Conservation (phyloP, 129 eudicot genomes). For the Chrysanthemum makinoi region DNA sequence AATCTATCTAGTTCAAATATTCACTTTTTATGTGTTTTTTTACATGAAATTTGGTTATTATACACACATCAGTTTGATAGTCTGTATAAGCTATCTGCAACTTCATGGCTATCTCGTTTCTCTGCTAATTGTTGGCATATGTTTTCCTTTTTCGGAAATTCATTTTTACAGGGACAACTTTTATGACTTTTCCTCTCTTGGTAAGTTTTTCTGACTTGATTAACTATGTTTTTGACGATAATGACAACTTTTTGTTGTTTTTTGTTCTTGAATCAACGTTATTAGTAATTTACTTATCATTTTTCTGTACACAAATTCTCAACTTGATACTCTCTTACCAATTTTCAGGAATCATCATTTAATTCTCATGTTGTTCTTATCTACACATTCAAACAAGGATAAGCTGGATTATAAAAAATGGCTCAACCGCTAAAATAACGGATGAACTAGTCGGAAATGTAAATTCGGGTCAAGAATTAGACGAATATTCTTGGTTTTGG, state of each 20-base stretch:
- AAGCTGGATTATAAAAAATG: too few species aligned
- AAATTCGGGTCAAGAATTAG: too few species aligned
- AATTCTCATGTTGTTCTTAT: too few species aligned
- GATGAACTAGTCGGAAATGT: too few species aligned
- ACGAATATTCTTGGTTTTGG: too few species aligned
- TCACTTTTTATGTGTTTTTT: conserved; percentile 13
- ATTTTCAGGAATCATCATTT: too few species aligned
- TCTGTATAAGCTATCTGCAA: background rate
- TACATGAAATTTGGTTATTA: conserved; percentile 15
- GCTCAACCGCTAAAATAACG: too few species aligned
- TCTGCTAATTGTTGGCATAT: conserved; percentile 2
- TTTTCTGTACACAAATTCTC: conserved; percentile 12
- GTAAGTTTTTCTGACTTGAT: conserved; percentile 43
- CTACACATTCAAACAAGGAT: too few species aligned
- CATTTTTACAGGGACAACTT: conserved; percentile 96
- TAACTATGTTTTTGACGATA: background rate
- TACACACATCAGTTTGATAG: background rate
- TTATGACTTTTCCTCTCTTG: conserved; percentile 95
- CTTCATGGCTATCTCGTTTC: conserved; percentile 6
- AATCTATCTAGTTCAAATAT: background rate
- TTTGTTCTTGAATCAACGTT: background rate
- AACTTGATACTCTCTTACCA: conserved; percentile 9
- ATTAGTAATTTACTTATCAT: background rate
- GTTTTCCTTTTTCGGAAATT: conserved; percentile 66
- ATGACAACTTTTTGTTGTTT: background rate